Conservation (phyloP, 139 green algal genomes). For the Raphidocelis subcapitata region DNA sequence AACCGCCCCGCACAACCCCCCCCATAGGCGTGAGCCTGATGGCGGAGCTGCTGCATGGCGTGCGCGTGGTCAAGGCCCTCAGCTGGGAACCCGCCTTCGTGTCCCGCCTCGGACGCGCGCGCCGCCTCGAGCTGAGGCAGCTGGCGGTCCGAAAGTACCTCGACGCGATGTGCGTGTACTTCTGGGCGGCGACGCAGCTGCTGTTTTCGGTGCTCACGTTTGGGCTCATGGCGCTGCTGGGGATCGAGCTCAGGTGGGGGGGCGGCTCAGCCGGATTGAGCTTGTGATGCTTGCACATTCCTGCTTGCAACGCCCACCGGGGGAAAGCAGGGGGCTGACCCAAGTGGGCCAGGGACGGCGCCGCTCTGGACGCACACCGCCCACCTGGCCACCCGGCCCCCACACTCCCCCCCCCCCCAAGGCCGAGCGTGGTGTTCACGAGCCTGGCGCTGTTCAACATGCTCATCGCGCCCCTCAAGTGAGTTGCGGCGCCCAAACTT, state of each 20-base stretch:
- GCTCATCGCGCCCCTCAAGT: conserved; percentile 56
- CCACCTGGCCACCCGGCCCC: no score
- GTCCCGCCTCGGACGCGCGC: not conserved
- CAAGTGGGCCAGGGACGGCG: no score
- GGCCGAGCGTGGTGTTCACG: conserved; percentile 60
- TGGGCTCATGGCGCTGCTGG: conserved; percentile 57
- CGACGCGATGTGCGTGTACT: conserved; percentile 90
- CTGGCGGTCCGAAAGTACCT: conserved; percentile 81
- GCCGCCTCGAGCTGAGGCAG: not conserved
- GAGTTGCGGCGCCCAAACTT: no score
- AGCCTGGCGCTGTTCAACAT: conserved; percentile 86
- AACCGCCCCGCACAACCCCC: no score
- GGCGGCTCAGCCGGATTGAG: not conserved
- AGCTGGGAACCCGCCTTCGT: conserved; percentile 50
- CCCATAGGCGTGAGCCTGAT: conserved; percentile 48
- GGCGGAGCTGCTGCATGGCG: conserved; percentile 54
- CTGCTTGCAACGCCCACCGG: no score
- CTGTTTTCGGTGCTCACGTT: conserved; percentile 74
- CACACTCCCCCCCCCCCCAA: not conserved
- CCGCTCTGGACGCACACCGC: no score
- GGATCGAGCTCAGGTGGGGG: conserved; percentile 42
- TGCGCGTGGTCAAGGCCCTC: conserved; percentile 60
- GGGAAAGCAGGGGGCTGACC: no score
- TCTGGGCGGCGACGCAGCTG: conserved; percentile 82
- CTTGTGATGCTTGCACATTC: no score